phyloP scores from a whole-genome alignment of 164 flowering plant genomes.

The Berberis vulgaris region DNA sequence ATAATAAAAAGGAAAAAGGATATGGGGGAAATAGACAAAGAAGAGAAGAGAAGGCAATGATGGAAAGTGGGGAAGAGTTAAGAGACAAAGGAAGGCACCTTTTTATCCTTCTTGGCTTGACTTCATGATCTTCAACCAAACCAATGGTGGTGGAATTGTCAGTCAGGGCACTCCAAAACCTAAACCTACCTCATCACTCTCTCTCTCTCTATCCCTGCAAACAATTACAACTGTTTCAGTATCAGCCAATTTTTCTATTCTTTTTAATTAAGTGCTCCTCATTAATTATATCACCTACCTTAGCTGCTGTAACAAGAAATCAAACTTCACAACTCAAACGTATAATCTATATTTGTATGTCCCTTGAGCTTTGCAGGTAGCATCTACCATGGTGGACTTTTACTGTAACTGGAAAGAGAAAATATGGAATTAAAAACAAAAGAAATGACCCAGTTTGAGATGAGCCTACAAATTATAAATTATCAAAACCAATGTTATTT shows the following conservation, averaged over 20 bases:
- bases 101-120: conserved; percentile 1
- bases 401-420: no score
- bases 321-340: no score
- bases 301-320: no score
- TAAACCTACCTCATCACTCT: background rate
- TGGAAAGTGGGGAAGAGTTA: background rate
- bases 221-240: background rate
- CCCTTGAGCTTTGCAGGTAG: no score
- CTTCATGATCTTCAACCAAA: conserved; percentile 13
- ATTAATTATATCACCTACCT: background rate
- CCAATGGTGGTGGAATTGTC: conserved; percentile 18
- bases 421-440: no score
- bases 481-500: no score
- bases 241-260: background rate
- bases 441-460: no score
- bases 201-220: conserved; percentile 1
- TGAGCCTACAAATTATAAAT: no score
- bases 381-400: no score
- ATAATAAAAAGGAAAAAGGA: no score
- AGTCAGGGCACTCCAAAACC: conserved; percentile 6
- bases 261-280: background rate
- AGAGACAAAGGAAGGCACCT: conserved; percentile 2
- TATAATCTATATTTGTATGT: no score
- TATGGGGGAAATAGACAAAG: background rate
- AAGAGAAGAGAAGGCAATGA: conserved; percentile 2